Evolutionary conservation across 2,329 filamentous ascomycete genomes (phyloP), one percentile per base, ranked within the genome.

Genomic region (Xylaria sp.): DNA sequence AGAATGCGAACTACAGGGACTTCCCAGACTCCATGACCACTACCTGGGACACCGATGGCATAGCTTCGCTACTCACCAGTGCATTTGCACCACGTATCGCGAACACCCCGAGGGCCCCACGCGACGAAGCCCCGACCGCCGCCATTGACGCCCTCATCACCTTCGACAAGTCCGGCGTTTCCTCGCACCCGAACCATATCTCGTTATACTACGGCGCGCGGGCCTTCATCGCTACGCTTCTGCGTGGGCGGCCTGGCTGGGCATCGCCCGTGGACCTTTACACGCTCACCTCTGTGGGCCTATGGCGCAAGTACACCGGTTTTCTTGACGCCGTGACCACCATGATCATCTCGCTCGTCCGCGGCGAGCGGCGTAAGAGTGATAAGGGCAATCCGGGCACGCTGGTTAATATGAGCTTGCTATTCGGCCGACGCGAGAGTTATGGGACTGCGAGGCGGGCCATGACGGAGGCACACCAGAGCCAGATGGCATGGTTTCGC

Each of bases 401-500:
- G 0, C 79, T 97, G 60, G 78, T 97, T 41, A 94, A 91, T 76
- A 84, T 95, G 68, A 97, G 87, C 80, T 86, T 87, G 9, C 83
- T 93, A 18, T 77, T 81, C 4, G 88, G 91, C 71, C 84, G 90
- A 70, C 87, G 76, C 2, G 81, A 81, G 56, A 83, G 81, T n/a
- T 78, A 84, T 65, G 78, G 78, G 10, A 83, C 85, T 34, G 95
- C 93, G 8, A 91, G 94, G 82, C 86, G 83, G 63, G 94, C 96
- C 36, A 99, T 99, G 96, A 94, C 92, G 1, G 85, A 87, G 63
- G 95, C 93, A 32, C 96, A 99, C 83, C 85, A 89, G 81, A 97
- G 94, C 80, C 96, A 99, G 85, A 99, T 99, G 96, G 89, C 93
- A 43, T 99, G 96, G 96, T 99, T 98, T 78, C 89, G 96, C 8